phyloP scores from a whole-genome alignment of 169 alveolate genomes.

The Plasmodium coatneyi region DNA sequence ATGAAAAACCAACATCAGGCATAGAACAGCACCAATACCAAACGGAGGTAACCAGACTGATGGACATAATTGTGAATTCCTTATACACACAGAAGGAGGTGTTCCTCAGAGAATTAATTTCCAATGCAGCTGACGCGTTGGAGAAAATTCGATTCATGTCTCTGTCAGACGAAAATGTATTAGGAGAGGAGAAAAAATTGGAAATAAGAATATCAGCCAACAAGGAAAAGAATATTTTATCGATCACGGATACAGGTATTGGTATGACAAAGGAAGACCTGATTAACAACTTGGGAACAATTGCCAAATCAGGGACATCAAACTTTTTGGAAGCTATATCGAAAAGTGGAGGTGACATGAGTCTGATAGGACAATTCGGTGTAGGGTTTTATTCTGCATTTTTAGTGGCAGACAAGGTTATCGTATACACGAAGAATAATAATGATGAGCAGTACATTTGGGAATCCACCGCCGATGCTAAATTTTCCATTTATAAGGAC shows the following conservation, averaged over 20 bases:
- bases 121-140: conserved; percentile 99
- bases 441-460: conserved; percentile 97
- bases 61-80: conserved; percentile 99
- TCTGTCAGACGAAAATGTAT: conserved; percentile 77
- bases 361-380: conserved; percentile 99
- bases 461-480: conserved; percentile 97
- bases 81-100: conserved; percentile 98
- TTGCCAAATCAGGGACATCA: conserved; percentile 99
- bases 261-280: conserved; percentile 99
- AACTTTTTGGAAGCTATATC: conserved; percentile 98
- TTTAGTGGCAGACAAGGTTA: conserved; percentile 98
- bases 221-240: conserved; percentile 92
- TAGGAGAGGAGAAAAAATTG: conserved; percentile 87
- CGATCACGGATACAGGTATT: conserved; percentile 98
- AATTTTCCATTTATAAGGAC: conserved; percentile 94
- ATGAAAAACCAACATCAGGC: conserved; percentile 69
- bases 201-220: conserved; percentile 95
- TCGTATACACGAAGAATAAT: conserved; percentile 94
- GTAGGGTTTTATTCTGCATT: conserved; percentile 99
- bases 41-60: conserved; percentile 98
- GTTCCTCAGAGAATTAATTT: conserved; percentile 97
- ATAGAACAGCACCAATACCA: conserved; percentile 89
- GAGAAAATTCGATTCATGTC: conserved; percentile 94
- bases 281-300: conserved; percentile 98
- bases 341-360: conserved; percentile 94